Base-by-base conservation (phyloP, 441 rosid genomes). In the Melastoma candidum region DNA sequence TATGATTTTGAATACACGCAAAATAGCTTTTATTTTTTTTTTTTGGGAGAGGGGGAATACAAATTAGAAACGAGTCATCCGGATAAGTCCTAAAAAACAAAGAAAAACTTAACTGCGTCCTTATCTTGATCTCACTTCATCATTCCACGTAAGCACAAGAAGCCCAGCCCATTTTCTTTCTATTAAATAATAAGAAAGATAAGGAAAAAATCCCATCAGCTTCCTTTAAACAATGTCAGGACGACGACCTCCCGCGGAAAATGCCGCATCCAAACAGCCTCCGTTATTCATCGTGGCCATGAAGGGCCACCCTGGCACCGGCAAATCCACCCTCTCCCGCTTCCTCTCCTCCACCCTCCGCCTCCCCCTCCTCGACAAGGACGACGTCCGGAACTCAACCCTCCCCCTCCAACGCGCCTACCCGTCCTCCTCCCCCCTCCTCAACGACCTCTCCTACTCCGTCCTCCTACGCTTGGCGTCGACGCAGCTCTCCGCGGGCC, bases 301-400 rank as follows among this genome's bases (percentile, higher is more conserved):
- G 90, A 78, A 80, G 67, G 90, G 90, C 9, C 90, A 80, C 67
- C 87, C 90, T 0, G 85, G 87, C 44, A 68, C 81, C 0, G 87
- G 90, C 43, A 83, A 83, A 56, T 68, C 73, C 48, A 80, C 90
- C 12, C 25, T 83, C 3, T 83, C 90, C 48, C 51, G 12, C 10
- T 57, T 75, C 48, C 46, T 83, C 17, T 76, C 90, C 27, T 64
- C 81, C 0, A 13, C 80, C 48, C 78, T 83, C 66, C 61, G 58
- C 46, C 32, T 83, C 77, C 87, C 87, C 25, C 83, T 83, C 69
- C 47, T 78, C 17, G 85, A 81, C 69, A 80, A 83, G 74, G 90
- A 83, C 69, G 87, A 83, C 61, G 67, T 83, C 57, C 76, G 84
- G 25, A 74, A 80, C 74, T 69, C 66, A 70, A 78, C 87, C 25